These are phyloP conservation scores for Xylaria sp. DNA, from an alignment of 2,329 filamentous ascomycete genomes.

Conservation along the genomic window DNA sequence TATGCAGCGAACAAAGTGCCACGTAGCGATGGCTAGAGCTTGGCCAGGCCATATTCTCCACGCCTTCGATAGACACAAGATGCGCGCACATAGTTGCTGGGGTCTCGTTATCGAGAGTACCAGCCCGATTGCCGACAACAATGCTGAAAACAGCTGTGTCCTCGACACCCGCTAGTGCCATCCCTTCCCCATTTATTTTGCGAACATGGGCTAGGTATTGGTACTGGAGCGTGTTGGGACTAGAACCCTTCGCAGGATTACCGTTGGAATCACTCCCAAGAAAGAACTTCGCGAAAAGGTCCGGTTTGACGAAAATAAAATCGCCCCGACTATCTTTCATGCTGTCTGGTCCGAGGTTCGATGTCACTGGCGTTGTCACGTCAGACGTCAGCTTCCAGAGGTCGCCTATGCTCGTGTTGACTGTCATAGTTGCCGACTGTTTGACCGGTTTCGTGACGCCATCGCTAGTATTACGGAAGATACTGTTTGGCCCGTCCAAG, in stretches of 20 bases:
- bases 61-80: constrained; percentile 53
- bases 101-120: constrained; percentile 44
- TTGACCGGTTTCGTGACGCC: constrained; percentile 27
- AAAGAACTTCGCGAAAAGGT: constrained; percentile 48
- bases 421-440: constrained; percentile 42
- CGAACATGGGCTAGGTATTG: constrained; percentile 55
- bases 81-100: constrained; percentile 51
- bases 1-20: constrained; percentile 52
- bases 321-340: constrained; percentile 38
- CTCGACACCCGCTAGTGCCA: constrained; percentile 52
- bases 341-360: not conserved
- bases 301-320: constrained; percentile 48
- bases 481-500: constrained; percentile 33
- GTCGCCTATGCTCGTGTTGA: constrained; percentile 39
- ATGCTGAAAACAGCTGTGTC: constrained; percentile 52
- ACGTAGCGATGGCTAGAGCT: constrained; percentile 40
- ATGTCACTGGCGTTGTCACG: constrained; percentile 5
- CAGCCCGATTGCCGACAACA: constrained; percentile 52
- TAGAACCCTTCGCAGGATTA: constrained; percentile 1
- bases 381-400: constrained; percentile 17
- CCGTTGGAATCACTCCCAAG: constrained; percentile 10
- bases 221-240: constrained; percentile 43
- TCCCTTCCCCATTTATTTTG: constrained; percentile 54
- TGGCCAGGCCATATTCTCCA: constrained; percentile 49
- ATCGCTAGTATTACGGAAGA: constrained; percentile 34